Conservation (phyloP, 2,329 filamentous ascomycete genomes). For the Fonsecaea pedrosoi region DNA sequence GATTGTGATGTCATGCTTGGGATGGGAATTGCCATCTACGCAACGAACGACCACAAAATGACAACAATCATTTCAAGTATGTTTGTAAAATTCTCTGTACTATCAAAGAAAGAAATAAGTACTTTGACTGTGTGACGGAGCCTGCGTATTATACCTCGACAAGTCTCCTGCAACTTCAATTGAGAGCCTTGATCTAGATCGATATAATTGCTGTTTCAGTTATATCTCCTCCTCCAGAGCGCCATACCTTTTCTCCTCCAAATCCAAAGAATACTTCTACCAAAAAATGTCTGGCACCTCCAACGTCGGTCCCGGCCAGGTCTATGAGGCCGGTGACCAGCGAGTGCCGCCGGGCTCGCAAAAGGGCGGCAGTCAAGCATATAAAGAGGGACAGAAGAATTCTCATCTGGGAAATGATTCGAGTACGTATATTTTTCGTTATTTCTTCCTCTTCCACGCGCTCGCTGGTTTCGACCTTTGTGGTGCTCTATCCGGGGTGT, state of each 20-base stretch:
- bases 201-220: too few relatives aligned
- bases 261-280: not conserved
- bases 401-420: slow-evolving; percentile 74
- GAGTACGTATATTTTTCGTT: slow-evolving; percentile 58
- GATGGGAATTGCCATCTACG: not conserved
- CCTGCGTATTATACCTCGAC: too few relatives aligned
- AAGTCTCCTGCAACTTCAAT: too few relatives aligned
- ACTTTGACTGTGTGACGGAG: too few relatives aligned
- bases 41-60: not conserved
- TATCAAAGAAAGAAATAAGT: too few relatives aligned
- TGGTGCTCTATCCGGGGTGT: too few relatives aligned
- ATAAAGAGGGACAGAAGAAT: slow-evolving; percentile 71
- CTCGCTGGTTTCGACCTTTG: not conserved
- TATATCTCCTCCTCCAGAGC: not conserved
- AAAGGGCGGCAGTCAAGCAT: slow-evolving; percentile 58
- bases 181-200: too few relatives aligned
- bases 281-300: slow-evolving; percentile 60
- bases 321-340: slow-evolving; percentile 83
- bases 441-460: not conserved
- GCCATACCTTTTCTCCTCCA: not conserved
- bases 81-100: too few relatives aligned
- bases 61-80: not conserved
- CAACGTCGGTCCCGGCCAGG: slow-evolving; percentile 67
- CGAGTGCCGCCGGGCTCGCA: slow-evolving; percentile 65
- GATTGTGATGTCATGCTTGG: slow-evolving; percentile 22